Base-by-base conservation (phyloP, 495 filamentous ascomycete genomes). In the Neurospora terricola region DNA sequence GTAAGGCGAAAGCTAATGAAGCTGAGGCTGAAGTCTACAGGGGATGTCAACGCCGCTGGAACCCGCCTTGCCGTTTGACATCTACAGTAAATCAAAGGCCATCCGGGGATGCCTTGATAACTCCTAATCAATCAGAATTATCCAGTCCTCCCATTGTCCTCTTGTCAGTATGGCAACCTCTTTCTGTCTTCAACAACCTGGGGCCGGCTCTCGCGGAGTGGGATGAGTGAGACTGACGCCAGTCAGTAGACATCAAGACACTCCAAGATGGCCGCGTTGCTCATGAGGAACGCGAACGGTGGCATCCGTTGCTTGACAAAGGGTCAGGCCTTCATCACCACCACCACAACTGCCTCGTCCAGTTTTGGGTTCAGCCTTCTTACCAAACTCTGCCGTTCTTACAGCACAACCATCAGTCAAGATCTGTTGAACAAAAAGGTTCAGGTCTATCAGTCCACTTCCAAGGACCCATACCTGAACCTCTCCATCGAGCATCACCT, bases 401-500 rank as follows among this genome's bases (percentile, higher is more conserved):
- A 66, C 5, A 66, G 54, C 54, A 34, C 54, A 66, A 66, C 54
- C 14, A 66, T 66, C 54, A 34, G 54, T 7, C 27, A 34, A 18
- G 54, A 34, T 30, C 23, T 62, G 12, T 30, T 62, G 27, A 34
- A 66, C 27, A 34, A 66, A 5, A 66, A 36, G 27, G 54, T 85
- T 80, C 82, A 91, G 75, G 88, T 94, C 76, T 97, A 97, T 84
- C 86, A 92, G 73, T 97, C 94, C 37, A 84, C 85, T 72, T 91
- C 86, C 72, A 81, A 81, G 27, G 88, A 94, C 78, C 94, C 96
- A n/a, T 93, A 91, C 81, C 81, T 96, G 72, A 99, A 99, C 83
- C 92, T 99, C 70, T 92, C 93, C n/a, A 91, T 97, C 78, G 96
- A 99, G 83, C 92, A 98, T 80, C 90, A 92, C 81, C 90, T 99